Evolutionary conservation across 2,329 filamentous ascomycete species (phyloP), one percentile per base, ranked within the genome.

Genomic region (Phialemonium atrogriseum): DNA sequence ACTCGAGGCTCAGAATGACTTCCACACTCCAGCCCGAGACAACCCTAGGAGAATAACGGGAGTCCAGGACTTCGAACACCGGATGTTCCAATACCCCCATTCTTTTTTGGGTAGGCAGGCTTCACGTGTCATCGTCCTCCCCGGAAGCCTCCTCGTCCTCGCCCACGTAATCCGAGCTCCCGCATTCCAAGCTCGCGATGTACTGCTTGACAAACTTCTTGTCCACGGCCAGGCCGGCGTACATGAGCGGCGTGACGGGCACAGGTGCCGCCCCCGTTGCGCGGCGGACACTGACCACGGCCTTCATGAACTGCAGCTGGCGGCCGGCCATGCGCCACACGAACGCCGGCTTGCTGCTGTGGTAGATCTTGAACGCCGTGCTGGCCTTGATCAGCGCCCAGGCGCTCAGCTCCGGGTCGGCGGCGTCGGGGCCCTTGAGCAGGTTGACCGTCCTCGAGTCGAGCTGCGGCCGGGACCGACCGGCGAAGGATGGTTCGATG

Each of bases 331-430:
- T 57, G 9, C 48, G 48, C 66, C 68, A 75, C 1, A 56, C 45
- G 32, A 73, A 64, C 0, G 24, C 42, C 0, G 49, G 35, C 1
- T 30, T 36, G 0, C 4, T 35, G 0, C 37, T 30, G 40, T 59
- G 54, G 21, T 51, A 57, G n/a, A 52, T 24, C 24, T 59, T 60
- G 45, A 70, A 73, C 4, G 58, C 49, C 4, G 52, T 53, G 2
- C 68, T 71, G 0, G 70, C 71, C 35, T 70, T 69, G 11, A 74
- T 48, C 3, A 70, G 47, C 4, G 59, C 55, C 69, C 68, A 76
- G 4, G 41, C 47, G 16, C 56, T 61, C 9, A 56, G 33, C 1
- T 53, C 51, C 0, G 45, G 34, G 5, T 47, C 40, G 1, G 37
- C 25, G 5, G 52, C 36, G 25, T 44, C 42, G 2, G 39, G 36